Evolutionary conservation across 306 rosid species (phyloP).

Genomic region (Dryas drummondii): DNA sequence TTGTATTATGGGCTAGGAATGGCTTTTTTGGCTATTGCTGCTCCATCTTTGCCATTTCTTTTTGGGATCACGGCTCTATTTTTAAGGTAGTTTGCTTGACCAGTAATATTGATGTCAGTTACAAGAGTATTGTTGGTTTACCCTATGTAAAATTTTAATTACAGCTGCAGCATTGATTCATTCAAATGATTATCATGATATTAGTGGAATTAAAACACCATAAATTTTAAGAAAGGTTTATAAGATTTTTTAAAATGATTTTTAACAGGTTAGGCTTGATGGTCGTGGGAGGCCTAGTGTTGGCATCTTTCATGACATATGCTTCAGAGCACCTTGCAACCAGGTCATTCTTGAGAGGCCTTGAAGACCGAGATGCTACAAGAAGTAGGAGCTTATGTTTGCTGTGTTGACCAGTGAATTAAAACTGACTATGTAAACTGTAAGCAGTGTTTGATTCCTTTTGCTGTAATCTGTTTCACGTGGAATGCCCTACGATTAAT

Average conservation of each 20-base stretch:
- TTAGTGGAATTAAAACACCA: neutral
- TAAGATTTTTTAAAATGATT: neutral
- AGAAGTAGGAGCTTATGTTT: slow-evolving; percentile 54
- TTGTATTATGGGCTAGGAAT: slow-evolving; percentile 82
- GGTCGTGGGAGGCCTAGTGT: slow-evolving; percentile 77
- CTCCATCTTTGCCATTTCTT: slow-evolving; percentile 83
- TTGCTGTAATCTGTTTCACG: slow-evolving; percentile 15
- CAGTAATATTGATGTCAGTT: neutral
- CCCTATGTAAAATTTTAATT: neutral
- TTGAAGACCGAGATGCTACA: slow-evolving; percentile 57
- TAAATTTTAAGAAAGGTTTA: neutral
- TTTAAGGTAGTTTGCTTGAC: slow-evolving; percentile 50
- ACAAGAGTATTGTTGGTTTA: neutral
- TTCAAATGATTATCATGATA: neutral
- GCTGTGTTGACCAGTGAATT: slow-evolving; percentile 43
- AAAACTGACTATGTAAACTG: slow-evolving; percentile 30
- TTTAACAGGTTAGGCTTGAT: slow-evolving; percentile 82
- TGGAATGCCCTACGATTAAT: slow-evolving; percentile 3
- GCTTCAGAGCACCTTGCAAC: slow-evolving; percentile 90
- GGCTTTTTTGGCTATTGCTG: slow-evolving; percentile 79
- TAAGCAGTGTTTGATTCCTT: slow-evolving; percentile 11
- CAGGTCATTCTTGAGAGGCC: slow-evolving; percentile 74
- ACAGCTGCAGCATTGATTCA: neutral
- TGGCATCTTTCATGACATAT: slow-evolving; percentile 94
- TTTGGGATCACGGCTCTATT: slow-evolving; percentile 93